A percentile compares a stretch with the other conserved stretches of the same genome.
phyloP scores from a whole-genome alignment of 495 filamentous ascomycete genomes.

The Annulohypoxylon maeteangense region DNA sequence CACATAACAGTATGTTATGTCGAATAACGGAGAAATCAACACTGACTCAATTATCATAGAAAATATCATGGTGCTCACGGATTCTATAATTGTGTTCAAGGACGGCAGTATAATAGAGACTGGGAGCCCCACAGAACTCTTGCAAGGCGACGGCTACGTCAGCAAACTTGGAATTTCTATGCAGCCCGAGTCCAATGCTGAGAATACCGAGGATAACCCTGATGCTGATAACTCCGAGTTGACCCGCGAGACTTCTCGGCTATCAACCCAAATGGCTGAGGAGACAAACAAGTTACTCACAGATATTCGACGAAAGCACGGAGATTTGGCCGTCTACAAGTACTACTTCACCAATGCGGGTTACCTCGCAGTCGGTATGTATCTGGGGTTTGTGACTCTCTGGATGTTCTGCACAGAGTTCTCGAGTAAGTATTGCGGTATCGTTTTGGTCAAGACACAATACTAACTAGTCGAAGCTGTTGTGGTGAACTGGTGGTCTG shows the following conservation, averaged over 20 bases:
- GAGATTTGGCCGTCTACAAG: background rate
- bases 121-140: background rate
- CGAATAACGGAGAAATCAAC: background rate
- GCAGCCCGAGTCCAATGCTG: background rate
- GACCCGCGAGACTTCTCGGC: background rate
- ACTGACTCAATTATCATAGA: background rate
- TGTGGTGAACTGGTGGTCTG: too few species aligned
- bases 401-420: too few species aligned
- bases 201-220: background rate
- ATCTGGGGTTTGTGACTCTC: too few species aligned
- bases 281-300: background rate
- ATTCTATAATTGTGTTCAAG: background rate
- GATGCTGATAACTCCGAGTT: background rate
- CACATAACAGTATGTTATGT: background rate
- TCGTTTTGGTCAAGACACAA: too few species aligned
- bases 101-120: background rate
- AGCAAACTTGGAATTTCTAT: background rate
- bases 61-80: slow-evolving; percentile 2
- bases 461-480: too few species aligned
- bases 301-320: background rate
- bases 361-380: too few species aligned
- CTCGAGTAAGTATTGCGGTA: too few species aligned
- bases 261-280: background rate
- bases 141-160: background rate
- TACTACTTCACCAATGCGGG: background rate